These are phyloP conservation scores for Cenchrus americanus DNA, from an alignment of 176 grass and related monocot genomes.

Conservation along the genomic window DNA sequence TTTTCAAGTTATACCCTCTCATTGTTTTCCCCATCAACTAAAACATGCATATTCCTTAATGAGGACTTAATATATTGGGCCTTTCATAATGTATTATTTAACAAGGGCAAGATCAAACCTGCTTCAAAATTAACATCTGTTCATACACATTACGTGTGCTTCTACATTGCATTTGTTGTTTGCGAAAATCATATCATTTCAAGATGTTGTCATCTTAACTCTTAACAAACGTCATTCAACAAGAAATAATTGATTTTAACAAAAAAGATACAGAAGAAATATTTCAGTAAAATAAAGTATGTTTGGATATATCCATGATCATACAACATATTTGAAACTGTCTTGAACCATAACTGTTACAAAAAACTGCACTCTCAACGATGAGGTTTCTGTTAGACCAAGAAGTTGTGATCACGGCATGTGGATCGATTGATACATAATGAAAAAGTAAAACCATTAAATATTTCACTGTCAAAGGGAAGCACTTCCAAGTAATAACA, in stretches of 20 bases:
- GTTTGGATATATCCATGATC: too few species aligned
- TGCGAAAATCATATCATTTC: background rate
- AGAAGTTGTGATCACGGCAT: constrained; percentile 3
- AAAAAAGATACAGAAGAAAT: too few species aligned
- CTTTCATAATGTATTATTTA: background rate
- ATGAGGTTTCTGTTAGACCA: background rate
- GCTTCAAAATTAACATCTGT: background rate
- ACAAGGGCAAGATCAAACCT: background rate
- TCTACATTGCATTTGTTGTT: background rate
- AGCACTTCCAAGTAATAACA: background rate
- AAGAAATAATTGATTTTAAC: background rate
- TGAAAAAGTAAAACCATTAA: background rate
- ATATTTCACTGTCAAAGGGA: background rate
- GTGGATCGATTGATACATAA: background rate
- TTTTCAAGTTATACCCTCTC: background rate
- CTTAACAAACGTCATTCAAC: background rate
- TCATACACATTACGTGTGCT: background rate
- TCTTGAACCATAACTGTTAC: background rate
- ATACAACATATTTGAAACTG: too few species aligned
- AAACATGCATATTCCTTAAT: background rate
- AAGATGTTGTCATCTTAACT: background rate
- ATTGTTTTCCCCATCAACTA: background rate
- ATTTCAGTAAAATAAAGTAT: background rate
- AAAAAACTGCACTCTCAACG: background rate
- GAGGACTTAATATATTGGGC: background rate